Evolutionary conservation across 768 basidiomycete genomes (phyloP).

Genomic region (Kwoniella dejecticola): DNA sequence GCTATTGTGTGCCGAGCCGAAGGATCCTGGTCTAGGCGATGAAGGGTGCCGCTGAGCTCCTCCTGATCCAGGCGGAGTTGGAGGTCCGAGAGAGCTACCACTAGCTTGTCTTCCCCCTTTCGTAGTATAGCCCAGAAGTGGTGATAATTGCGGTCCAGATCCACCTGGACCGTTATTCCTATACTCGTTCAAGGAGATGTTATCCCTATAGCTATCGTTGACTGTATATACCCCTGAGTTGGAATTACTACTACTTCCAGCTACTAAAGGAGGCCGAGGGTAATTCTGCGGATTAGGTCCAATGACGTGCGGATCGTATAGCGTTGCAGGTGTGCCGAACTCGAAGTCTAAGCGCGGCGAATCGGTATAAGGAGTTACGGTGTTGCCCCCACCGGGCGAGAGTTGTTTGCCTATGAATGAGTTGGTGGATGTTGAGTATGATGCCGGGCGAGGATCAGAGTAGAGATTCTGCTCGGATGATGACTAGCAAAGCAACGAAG

Average conservation of each 20-base stretch:
- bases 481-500: conserved; percentile 4
- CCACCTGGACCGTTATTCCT: background rate
- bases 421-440: conserved; percentile 14
- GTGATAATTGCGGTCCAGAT: background rate
- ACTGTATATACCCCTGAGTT: background rate
- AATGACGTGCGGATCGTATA: conserved; percentile 20
- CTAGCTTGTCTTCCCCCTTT: background rate
- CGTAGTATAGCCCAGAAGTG: background rate
- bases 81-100: too few relatives aligned
- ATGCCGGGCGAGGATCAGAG: conserved; percentile 21
- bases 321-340: conserved; percentile 20
- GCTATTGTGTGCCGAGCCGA: conserved; percentile 5
- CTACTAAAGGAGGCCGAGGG: conserved; percentile 7
- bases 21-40: conserved; percentile 15
- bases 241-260: too few relatives aligned
- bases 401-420: conserved; percentile 12
- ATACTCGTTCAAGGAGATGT: background rate
- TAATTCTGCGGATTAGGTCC: conserved; percentile 10
- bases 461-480: conserved; percentile 20
- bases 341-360: conserved; percentile 9
- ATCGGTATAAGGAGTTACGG: conserved; percentile 7
- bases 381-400: background rate
- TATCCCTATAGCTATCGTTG: conserved; percentile 6
- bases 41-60: background rate
- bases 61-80: background rate